Evolutionary conservation across 2,329 filamentous ascomycete species (phyloP).

Genomic region (Aspergillus sp.): DNA sequence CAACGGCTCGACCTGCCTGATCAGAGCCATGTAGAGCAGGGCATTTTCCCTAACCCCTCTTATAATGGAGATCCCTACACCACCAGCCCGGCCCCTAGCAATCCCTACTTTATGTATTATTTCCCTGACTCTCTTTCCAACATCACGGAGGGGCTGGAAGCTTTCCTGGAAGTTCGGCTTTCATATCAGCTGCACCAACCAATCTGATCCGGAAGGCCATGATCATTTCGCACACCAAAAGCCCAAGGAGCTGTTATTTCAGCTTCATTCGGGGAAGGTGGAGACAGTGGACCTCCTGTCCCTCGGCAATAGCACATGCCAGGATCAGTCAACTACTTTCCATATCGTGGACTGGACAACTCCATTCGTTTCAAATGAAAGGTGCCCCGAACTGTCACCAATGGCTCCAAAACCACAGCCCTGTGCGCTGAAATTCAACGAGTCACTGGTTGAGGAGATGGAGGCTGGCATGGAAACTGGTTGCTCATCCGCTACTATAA

Average conservation of each 20-base stretch:
- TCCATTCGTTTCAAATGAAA: neutral
- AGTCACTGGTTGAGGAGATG: slow-evolving; percentile 1
- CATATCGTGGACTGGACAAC: neutral
- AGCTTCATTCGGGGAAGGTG: neutral
- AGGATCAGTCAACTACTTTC: neutral
- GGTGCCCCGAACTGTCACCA: neutral
- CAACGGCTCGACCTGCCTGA: neutral
- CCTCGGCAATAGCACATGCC: neutral
- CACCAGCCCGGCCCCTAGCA: neutral
- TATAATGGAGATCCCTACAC: neutral
- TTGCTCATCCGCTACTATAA: neutral
- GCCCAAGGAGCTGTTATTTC: neutral
- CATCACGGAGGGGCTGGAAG: slow-evolving; percentile 1
- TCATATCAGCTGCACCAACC: neutral
- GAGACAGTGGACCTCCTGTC: neutral
- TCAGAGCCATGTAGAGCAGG: neutral
- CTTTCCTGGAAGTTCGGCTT: slow-evolving; percentile 6
- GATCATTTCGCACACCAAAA: neutral
- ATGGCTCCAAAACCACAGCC: neutral
- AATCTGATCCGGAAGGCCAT: neutral
- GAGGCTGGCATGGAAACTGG: neutral
- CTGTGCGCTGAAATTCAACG: slow-evolving; percentile 3
- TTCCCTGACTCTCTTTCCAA: slow-evolving; percentile 1
- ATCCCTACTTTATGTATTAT: slow-evolving; percentile 4
- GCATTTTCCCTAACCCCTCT: neutral